Evolutionary conservation across 192 early-diverging fungal genomes (phyloP), one percentile per base, ranked within the genome.

Genomic region (Gryganskiella cystojenkinii): DNA sequence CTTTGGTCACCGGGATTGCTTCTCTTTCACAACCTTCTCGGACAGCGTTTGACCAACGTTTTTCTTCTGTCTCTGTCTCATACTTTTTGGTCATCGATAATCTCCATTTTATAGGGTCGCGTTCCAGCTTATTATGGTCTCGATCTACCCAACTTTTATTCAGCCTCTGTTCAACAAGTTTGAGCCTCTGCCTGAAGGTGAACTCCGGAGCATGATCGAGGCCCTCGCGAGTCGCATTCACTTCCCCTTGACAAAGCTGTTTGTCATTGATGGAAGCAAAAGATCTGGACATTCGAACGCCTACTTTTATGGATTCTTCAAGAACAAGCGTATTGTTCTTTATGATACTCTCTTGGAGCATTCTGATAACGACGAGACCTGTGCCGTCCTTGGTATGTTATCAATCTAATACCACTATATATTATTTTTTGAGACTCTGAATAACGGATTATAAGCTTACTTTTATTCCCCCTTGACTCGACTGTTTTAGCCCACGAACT

Each of bases 151-250:
- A 19, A 97, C 96, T 4, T 79, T 96, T 37, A 97, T 99, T 80
- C 96, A 98, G 67, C 97, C 97, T n/a, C 83, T 98, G 61, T 99
- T 99, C 84, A 99, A 98, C 91, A 97, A 93, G 60, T 92, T 96
- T 57, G 92, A 91, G 2, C 91, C 96, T 17, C 86, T 99, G 14
- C 86, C 89, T 4, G 91, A 93, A 15, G 96, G 95, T 42, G 85
- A 91, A 63, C 86, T 99, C 50, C 89, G 92, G 20, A 82, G 67
- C 10, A 88, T 89, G 58, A 97, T 99, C 61, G 92, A 95, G 70
- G 89, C 79, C 0, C 83, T 99, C 61, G 94, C 96, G 6, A 79
- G 85, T 43, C 87, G 93, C 34, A 85, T 98, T 66, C 80, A 89
- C 10, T 99, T 98, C 72, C 96, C 97, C 19, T 84, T 99, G 50